phyloP scores from a whole-genome alignment of 2,329 filamentous ascomycete genomes.

The Aspergillus brasiliensis region DNA sequence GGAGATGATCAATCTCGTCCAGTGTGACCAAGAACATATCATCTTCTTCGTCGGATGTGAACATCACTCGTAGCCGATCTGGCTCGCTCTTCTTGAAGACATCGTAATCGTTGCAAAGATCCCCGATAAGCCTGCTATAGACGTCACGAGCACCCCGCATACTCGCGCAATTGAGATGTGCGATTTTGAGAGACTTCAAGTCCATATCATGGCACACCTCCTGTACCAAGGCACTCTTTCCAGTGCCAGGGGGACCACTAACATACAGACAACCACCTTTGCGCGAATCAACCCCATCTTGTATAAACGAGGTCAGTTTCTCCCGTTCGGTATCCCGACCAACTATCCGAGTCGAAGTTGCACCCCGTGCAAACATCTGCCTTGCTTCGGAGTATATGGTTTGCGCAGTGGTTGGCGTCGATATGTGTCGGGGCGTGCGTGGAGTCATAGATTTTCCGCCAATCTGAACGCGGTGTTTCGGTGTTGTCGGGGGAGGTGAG shows the following conservation, averaged over 20 bases:
- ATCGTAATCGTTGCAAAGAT: slow-evolving; percentile 64
- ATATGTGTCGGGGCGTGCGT: slow-evolving; percentile 73
- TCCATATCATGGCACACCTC: slow-evolving; percentile 69
- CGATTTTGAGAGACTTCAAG: slow-evolving; percentile 61
- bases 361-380: slow-evolving; percentile 81
- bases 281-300: slow-evolving; percentile 60
- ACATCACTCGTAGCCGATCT: slow-evolving; percentile 68
- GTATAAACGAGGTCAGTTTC: slow-evolving; percentile 70
- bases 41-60: slow-evolving; percentile 52
- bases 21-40: slow-evolving; percentile 78
- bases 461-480: slow-evolving; percentile 79
- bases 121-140: slow-evolving; percentile 74
- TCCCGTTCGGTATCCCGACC: slow-evolving; percentile 71
- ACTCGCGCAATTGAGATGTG: slow-evolving; percentile 96
- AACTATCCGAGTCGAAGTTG: slow-evolving; percentile 72
- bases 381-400: slow-evolving; percentile 86
- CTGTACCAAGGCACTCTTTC: slow-evolving; percentile 91
- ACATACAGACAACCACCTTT: slow-evolving; percentile 86
- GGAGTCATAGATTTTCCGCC: slow-evolving; percentile 75
- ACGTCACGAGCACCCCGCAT: slow-evolving; percentile 86
- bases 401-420: slow-evolving; percentile 63
- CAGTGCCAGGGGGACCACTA: slow-evolving; percentile 92
- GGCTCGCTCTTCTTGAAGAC: slow-evolving; percentile 68
- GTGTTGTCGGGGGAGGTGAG: slow-evolving; percentile 68
- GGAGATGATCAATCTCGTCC: slow-evolving; percentile 92